Evolutionary conservation across 2,329 filamentous ascomycete genomes (phyloP).

Genomic region (Ceratocystiopsis sp.): DNA sequence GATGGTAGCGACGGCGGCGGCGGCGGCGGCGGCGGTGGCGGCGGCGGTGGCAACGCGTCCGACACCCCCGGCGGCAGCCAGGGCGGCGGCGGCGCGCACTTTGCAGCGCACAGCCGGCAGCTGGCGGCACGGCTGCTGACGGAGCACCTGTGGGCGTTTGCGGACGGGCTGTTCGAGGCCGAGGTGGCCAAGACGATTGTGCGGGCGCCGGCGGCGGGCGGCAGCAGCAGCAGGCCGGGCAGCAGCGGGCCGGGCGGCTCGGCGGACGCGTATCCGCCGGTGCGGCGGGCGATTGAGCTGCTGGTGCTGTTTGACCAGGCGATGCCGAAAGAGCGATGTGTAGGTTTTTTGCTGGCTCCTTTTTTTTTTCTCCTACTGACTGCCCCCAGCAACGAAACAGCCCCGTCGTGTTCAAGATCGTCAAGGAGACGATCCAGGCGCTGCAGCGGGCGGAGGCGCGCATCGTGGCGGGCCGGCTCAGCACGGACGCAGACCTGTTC

Average conservation of each 20-base stretch:
- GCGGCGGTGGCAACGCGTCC: background rate
- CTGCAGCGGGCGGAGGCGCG: constrained; percentile 59
- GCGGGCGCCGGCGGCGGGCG: constrained; percentile 27
- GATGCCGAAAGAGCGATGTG: constrained; percentile 46
- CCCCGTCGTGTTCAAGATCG: constrained; percentile 48
- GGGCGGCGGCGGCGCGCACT: constrained; percentile 19
- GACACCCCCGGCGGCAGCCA: too few relatives aligned
- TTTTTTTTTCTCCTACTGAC: background rate
- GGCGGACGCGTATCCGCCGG: constrained; percentile 39
- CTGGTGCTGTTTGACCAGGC: constrained; percentile 45
- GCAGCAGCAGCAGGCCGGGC: constrained; percentile 29
- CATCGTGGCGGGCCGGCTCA: constrained; percentile 43
- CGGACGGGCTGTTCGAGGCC: constrained; percentile 34
- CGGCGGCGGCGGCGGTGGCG: background rate
- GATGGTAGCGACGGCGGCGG: constrained; percentile 27
- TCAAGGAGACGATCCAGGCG: constrained; percentile 76
- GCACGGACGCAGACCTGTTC: constrained; percentile 70
- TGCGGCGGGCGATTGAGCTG: constrained; percentile 40
- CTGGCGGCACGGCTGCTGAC: constrained; percentile 37
- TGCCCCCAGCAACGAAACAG: constrained; percentile 30
- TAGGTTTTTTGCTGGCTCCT: constrained; percentile 19
- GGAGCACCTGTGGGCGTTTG: constrained; percentile 40
- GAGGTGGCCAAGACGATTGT: constrained; percentile 39
- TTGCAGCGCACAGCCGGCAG: constrained; percentile 35
- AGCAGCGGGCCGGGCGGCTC: constrained; percentile 24